Conservation (phyloP, 208 protist species). For the Acanthamoeba royreba region DNA sequence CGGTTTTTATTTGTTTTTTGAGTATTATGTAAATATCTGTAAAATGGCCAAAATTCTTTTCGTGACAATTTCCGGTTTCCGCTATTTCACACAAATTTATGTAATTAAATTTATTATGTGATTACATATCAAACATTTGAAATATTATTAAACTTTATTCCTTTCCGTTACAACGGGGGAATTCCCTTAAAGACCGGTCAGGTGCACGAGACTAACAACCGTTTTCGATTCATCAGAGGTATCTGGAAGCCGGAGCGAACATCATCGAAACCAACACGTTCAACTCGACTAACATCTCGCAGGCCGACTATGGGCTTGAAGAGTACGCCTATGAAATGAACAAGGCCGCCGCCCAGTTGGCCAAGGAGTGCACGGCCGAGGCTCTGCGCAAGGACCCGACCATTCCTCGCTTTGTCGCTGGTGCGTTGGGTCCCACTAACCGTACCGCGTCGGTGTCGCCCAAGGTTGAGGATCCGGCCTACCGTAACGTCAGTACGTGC, state of each 20-base stretch:
- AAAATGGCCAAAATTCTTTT: not conserved
- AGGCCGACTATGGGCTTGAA: constrained; percentile 92
- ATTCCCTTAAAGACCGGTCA: too few species aligned
- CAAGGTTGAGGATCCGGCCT: constrained; percentile 89
- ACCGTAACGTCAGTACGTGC: constrained; percentile 82
- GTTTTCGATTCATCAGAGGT: constrained; percentile 69
- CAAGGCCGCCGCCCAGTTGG: constrained; percentile 79
- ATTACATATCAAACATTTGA: too few species aligned
- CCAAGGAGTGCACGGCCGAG: constrained; percentile 76
- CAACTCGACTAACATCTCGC: constrained; percentile 88
- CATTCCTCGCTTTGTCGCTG: constrained; percentile 88
- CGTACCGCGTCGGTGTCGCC: constrained; percentile 92
- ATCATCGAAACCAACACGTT: constrained; percentile 97
- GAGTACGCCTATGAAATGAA: constrained; percentile 86
- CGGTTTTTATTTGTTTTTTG: too few species aligned
- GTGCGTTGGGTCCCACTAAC: constrained; percentile 94
- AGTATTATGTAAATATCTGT: not conserved
- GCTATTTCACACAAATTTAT: not conserved
- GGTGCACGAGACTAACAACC: too few species aligned
- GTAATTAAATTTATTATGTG: too few species aligned
- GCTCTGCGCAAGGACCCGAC: constrained; percentile 29
- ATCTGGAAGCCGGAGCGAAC: constrained; percentile 92
- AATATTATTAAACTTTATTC: too few species aligned
- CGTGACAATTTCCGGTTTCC: not conserved
- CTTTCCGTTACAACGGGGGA: too few species aligned